Evolutionary conservation across 1,139 yeast genomes (phyloP).

Genomic region (Kodamaea suecica): DNA sequence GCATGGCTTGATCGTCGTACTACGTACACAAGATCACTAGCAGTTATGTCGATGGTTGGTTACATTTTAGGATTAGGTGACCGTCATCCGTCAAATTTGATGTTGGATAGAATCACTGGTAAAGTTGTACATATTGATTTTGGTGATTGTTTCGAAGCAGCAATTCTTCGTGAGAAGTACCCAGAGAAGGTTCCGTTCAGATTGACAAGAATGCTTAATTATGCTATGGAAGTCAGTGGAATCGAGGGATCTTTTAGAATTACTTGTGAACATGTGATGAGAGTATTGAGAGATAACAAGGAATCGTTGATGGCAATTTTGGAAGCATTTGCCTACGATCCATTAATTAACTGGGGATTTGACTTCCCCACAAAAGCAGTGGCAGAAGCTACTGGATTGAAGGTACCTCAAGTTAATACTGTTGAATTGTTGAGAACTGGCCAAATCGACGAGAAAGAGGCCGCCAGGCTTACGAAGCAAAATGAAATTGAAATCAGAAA

Average conservation of each 20-base stretch:
- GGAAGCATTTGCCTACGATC: slow-evolving; percentile 98
- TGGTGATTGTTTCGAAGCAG: slow-evolving; percentile 99
- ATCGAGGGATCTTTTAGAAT: slow-evolving; percentile 96
- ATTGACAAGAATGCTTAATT: slow-evolving; percentile 92
- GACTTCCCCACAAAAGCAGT: slow-evolving; percentile 83
- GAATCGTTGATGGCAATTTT: slow-evolving; percentile 97
- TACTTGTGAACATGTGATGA: slow-evolving; percentile 96
- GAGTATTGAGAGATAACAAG: slow-evolving; percentile 85
- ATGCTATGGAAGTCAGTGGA: slow-evolving; percentile 99
- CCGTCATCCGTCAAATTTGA: slow-evolving; percentile 94
- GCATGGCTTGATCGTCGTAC: slow-evolving; percentile 98
- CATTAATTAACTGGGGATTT: slow-evolving; percentile 97
- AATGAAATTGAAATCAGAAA: slow-evolving; percentile 80
- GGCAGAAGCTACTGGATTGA: slow-evolving; percentile 69
- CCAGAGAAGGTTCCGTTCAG: slow-evolving; percentile 99
- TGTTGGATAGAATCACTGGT: slow-evolving; percentile 93
- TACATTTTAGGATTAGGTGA: slow-evolving; percentile 95
- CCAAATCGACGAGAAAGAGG: slow-evolving; percentile 73
- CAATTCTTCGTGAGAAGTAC: slow-evolving; percentile 89
- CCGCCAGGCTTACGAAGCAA: slow-evolving; percentile 64
- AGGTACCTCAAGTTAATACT: slow-evolving; percentile 62
- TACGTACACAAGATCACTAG: slow-evolving; percentile 90
- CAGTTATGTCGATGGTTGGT: slow-evolving; percentile 99
- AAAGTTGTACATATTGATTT: slow-evolving; percentile 96
- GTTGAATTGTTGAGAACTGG: slow-evolving; percentile 69